phyloP scores from a whole-genome alignment of 768 basidiomycete species.

The Termitomyces eurrhizus region DNA sequence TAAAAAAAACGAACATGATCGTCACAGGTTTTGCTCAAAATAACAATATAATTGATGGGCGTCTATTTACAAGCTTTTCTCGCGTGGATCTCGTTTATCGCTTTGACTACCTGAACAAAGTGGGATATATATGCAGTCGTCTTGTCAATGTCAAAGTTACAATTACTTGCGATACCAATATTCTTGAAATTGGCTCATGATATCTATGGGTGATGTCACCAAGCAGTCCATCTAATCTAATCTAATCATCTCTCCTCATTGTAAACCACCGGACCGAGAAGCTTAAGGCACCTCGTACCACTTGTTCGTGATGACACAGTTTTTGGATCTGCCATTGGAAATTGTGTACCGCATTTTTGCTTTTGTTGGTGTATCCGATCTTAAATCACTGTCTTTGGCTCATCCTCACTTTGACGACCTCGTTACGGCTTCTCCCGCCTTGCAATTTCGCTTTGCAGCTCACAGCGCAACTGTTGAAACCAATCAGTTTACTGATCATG shows the following conservation, averaged over 20 bases:
- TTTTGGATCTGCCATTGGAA: background rate
- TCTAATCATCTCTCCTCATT: background rate
- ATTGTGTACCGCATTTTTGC: background rate
- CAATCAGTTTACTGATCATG: background rate
- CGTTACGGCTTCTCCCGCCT: background rate
- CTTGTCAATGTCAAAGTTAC: background rate
- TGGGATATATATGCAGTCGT: background rate
- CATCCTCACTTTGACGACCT: background rate
- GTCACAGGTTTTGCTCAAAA: background rate
- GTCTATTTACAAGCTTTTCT: background rate
- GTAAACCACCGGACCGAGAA: background rate
- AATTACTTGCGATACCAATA: background rate
- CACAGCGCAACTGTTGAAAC: background rate
- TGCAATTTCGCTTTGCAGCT: constrained; percentile 1
- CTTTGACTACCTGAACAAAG: background rate
- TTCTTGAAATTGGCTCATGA: background rate
- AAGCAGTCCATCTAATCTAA: background rate
- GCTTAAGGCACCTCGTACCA: no score
- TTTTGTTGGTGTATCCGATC: constrained; percentile 1
- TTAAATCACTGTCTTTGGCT: background rate
- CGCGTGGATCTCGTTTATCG: background rate
- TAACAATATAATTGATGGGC: background rate
- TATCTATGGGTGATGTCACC: background rate
- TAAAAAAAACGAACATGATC: background rate
- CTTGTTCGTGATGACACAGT: background rate